phyloP scores from a whole-genome alignment of 176 grass and related monocot genomes.

The Cymbopogon citratus region DNA sequence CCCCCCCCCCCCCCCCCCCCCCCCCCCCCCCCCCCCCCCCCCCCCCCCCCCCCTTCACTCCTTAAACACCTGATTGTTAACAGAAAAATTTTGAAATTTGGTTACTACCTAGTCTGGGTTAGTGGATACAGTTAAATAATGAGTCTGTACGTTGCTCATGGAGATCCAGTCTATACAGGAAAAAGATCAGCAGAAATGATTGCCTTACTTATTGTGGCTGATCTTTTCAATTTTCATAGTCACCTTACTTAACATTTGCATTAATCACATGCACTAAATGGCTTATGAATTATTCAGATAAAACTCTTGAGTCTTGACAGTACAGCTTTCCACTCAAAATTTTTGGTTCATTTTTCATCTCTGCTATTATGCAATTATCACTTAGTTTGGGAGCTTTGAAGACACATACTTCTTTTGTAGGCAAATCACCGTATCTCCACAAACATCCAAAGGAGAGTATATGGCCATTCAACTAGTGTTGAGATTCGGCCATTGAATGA shows the following conservation, averaged over 20 bases:
- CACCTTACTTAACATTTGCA: background rate
- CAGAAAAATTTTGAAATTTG: background rate
- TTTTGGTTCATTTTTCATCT: background rate
- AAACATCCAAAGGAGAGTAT: slow-evolving; percentile 60
- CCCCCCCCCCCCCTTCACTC: no score
- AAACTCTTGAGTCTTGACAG: background rate
- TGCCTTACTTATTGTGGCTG: background rate
- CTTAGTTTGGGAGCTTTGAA: background rate
- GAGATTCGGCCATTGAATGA: slow-evolving; percentile 61
- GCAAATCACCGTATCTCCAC: slow-evolving; percentile 66
- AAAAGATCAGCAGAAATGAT: background rate
- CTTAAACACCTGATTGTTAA: background rate
- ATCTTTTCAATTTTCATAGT: background rate
- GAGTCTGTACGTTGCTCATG: background rate
- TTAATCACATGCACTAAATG: background rate
- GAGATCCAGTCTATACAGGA: background rate
- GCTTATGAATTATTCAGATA: background rate
- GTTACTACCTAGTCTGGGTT: background rate
- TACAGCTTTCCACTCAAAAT: background rate
- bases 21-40: no score
- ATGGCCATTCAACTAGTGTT: slow-evolving; percentile 59
- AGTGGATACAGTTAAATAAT: background rate
- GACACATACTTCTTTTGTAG: slow-evolving; percentile 18
- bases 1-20: no score
- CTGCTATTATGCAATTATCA: background rate